Evolutionary conservation across 164 flowering plant species (phyloP).

Genomic region (Vitis labrusca): DNA sequence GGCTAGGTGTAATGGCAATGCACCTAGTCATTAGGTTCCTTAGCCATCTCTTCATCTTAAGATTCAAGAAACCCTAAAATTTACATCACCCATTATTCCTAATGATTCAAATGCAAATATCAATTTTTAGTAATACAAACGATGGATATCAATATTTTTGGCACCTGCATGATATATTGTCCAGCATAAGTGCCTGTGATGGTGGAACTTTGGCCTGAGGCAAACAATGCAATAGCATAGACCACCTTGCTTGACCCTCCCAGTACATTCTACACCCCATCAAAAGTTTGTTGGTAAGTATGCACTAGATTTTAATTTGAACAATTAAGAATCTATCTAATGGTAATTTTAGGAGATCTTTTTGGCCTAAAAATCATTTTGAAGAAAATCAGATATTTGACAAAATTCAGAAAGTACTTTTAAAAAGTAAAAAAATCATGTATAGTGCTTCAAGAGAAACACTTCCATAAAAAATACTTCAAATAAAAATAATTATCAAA

Average conservation of each 20-base stretch:
- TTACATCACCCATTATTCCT: too few relatives aligned
- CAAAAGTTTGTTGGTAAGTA: neutral
- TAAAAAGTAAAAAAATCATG: too few relatives aligned
- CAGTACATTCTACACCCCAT: constrained; percentile 59
- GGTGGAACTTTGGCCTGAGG: constrained; percentile 92
- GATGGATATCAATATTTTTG: too few relatives aligned
- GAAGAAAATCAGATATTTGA: neutral
- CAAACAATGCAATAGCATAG: constrained; percentile 73
- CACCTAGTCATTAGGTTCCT: constrained; percentile 67
- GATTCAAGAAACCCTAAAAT: constrained; percentile 70
- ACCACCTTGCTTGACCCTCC: constrained; percentile 61
- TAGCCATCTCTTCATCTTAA: constrained; percentile 70
- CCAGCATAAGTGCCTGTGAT: constrained; percentile 95
- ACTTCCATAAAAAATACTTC: too few relatives aligned
- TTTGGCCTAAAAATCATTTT: too few relatives aligned
- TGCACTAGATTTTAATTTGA: too few relatives aligned
- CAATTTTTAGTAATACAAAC: too few relatives aligned
- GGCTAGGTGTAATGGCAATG: constrained; percentile 78
- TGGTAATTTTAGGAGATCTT: too few relatives aligned
- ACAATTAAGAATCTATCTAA: too few relatives aligned
- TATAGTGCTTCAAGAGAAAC: too few relatives aligned
- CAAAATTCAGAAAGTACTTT: neutral
- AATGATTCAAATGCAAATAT: too few relatives aligned
- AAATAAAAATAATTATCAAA: neutral
- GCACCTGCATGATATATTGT: constrained; percentile 86